These are phyloP conservation scores for Podospora conica DNA, from an alignment of 495 filamentous ascomycete species.

Conservation along the genomic window DNA sequence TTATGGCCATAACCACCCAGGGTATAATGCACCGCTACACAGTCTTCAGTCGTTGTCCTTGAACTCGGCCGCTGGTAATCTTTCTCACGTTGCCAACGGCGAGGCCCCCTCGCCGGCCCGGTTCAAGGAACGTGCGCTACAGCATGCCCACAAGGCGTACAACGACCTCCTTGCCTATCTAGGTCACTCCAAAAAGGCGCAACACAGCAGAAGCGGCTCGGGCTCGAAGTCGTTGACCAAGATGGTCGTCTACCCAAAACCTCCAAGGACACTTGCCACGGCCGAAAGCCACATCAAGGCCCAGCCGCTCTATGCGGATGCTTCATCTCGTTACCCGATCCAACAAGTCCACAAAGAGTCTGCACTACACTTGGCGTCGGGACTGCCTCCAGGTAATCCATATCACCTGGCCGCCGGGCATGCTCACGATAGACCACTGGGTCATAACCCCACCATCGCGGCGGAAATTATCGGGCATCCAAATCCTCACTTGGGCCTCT, in stretches of 20 bases:
- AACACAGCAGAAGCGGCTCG: conserved; percentile 24
- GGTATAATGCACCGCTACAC: conserved; percentile 14
- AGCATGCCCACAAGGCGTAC: conserved; percentile 84
- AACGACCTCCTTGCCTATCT: conserved; percentile 75
- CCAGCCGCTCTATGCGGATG: conserved; percentile 6
- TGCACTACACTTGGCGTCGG: conserved; percentile 6
- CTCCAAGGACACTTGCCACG: conserved; percentile 30
- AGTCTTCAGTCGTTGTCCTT: conserved; percentile 19
- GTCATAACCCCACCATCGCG: conserved; percentile 8
- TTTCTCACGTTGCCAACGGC: neutral
- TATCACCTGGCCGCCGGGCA: neutral
- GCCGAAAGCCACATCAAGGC: conserved; percentile 12
- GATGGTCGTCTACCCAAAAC: conserved; percentile 44
- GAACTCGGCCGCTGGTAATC: conserved; percentile 8
- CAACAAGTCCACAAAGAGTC: conserved; percentile 23
- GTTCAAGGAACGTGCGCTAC: conserved; percentile 74
- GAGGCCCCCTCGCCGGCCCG: conserved; percentile 43
- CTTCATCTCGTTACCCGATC: conserved; percentile 16
- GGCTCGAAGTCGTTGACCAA: conserved; percentile 27
- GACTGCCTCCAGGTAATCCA: neutral
- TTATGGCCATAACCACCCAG: conserved; percentile 15
- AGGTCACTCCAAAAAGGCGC: conserved; percentile 53
- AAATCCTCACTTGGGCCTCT: conserved; percentile 10
- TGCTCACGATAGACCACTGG: conserved; percentile 1
- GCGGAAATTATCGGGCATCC: conserved; percentile 12